phyloP scores from a whole-genome alignment of 192 early-diverging fungal species.

The Coemansia sp. region DNA sequence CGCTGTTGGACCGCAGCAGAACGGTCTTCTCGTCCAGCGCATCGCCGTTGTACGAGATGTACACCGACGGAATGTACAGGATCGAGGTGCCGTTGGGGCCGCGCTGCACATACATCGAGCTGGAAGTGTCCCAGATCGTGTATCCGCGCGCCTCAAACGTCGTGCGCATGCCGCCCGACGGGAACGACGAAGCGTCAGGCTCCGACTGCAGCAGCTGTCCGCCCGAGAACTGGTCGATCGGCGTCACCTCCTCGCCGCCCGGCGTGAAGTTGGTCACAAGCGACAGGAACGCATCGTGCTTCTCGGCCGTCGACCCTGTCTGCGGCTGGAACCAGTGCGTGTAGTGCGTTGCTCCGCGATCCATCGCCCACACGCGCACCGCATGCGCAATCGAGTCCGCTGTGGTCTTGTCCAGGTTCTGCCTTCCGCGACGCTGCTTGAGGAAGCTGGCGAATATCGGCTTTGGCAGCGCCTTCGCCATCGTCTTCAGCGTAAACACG shows the following conservation, averaged over 20 bases:
- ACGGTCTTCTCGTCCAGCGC: slow-evolving; percentile 99
- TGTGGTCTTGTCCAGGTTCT: slow-evolving; percentile 86
- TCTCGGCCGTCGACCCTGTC: slow-evolving; percentile 97
- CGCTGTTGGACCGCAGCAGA: slow-evolving; percentile 87
- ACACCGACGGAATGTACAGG: slow-evolving; percentile 96
- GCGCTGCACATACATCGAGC: slow-evolving; percentile 92
- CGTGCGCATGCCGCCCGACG: slow-evolving; percentile 94
- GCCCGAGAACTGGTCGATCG: slow-evolving; percentile 97
- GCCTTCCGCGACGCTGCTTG: slow-evolving; percentile 89
- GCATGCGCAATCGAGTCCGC: slow-evolving; percentile 99
- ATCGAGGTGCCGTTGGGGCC: slow-evolving; percentile 91
- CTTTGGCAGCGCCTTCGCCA: slow-evolving; percentile 91
- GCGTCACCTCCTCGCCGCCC: slow-evolving; percentile 79
- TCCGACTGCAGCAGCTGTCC: slow-evolving; percentile 97
- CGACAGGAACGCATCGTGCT: slow-evolving; percentile 97
- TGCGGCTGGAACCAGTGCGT: slow-evolving; percentile 99
- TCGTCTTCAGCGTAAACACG: slow-evolving; percentile 90
- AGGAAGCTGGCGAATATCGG: slow-evolving; percentile 90
- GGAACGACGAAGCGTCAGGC: slow-evolving; percentile 99
- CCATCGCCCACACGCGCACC: slow-evolving; percentile 96
- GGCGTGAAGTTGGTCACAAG: slow-evolving; percentile 78
- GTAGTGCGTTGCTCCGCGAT: slow-evolving; percentile 96
- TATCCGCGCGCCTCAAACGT: slow-evolving; percentile 99
- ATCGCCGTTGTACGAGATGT: slow-evolving; percentile 99
- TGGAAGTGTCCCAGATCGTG: slow-evolving; percentile 97